These are phyloP conservation scores for Candolleomyces eurysporus DNA, from an alignment of 768 basidiomycete genomes.

Conservation along the genomic window DNA sequence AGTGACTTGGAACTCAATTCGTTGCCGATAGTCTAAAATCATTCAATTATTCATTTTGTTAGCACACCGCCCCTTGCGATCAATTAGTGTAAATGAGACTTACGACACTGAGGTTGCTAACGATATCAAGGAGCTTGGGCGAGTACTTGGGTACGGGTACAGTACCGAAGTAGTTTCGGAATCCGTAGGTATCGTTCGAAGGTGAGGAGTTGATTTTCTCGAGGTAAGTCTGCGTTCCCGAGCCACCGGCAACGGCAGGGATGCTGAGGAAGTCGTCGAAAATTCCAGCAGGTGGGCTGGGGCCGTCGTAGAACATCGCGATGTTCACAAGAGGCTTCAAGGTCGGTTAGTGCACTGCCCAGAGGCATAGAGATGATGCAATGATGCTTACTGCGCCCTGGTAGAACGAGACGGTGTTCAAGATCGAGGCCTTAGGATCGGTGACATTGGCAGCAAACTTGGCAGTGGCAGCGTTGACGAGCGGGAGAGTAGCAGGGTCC, in stretches of 20 bases:
- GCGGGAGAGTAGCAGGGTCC: conserved; percentile 17
- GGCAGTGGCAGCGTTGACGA: conserved; percentile 13
- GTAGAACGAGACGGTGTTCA: not conserved
- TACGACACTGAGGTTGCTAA: conserved; percentile 28
- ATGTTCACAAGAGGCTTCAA: conserved; percentile 16
- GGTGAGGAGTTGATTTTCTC: conserved; percentile 31
- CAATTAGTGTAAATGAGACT: conserved; percentile 27
- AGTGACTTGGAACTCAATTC: conserved; percentile 3
- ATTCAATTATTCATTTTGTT: conserved; percentile 16
- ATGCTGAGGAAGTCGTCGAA: conserved; percentile 48
- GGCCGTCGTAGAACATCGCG: conserved; percentile 53
- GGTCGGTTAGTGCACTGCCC: not conserved
- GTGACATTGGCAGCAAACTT: conserved; percentile 24
- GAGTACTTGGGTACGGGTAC: not conserved
- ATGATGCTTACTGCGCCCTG: not conserved
- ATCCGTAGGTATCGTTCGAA: conserved; percentile 21
- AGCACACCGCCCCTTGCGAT: conserved; percentile 31
- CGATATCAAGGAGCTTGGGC: conserved; percentile 18
- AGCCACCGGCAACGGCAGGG: conserved; percentile 27
- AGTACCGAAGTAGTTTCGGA: conserved; percentile 9
- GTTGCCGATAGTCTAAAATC: not conserved
- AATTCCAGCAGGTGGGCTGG: conserved; percentile 40
- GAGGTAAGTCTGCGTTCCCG: conserved; percentile 31
- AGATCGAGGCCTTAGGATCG: conserved; percentile 32
- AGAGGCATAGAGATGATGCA: not conserved